Base-by-base conservation (phyloP, 2,329 filamentous ascomycete species). In the Geosmithia flava region DNA sequence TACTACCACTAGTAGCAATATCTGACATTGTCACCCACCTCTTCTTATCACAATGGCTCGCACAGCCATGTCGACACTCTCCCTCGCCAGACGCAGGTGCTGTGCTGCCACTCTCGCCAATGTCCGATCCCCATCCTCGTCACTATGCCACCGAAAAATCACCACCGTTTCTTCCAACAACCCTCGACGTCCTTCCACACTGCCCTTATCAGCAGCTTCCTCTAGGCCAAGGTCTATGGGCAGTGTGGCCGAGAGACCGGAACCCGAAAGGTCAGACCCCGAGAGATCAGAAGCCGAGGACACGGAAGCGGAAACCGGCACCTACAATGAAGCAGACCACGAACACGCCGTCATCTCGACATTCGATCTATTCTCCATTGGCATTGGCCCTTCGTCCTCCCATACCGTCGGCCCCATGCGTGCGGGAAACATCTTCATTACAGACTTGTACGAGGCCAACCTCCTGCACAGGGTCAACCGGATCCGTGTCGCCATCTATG, bases 381-480 rank as follows among this genome's bases (percentile, higher is more conserved):
- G 71, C 53, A 73, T 74, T 53, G 71, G 71, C 1, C 71, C 71
- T 11, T 74, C 70, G 0, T 74, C 71, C 2, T 74, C 70, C 11
- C 71, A 74, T 56, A 74, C 71, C 0, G 71, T 74, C 20, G 71
- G 71, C 1, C 71, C 71, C 17, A 74, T 74, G 71, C 68, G 71
- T 17, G 71, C 71, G 7, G 70, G 71, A 33, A 72, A 71, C 54
- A 74, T 74, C 53, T 74, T 74, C 51, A 65, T 74, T 20, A 61
- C 67, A 16, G 71, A 74, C 49, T 58, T 74, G 10, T 61, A 63
- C 43, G 69, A 74, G 48, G 69, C 70, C 19, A 63, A 62, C 17
- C 56, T 74, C 3, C 58, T 74, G 46, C 60, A 65, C 16, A 66
- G 66, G 49, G 70, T 73, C 46, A 57, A 70, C 55, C 68, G 64